Evolutionary conservation across 2,329 filamentous ascomycete species (phyloP).

Genomic region (Neocatenulostroma microsporum): DNA sequence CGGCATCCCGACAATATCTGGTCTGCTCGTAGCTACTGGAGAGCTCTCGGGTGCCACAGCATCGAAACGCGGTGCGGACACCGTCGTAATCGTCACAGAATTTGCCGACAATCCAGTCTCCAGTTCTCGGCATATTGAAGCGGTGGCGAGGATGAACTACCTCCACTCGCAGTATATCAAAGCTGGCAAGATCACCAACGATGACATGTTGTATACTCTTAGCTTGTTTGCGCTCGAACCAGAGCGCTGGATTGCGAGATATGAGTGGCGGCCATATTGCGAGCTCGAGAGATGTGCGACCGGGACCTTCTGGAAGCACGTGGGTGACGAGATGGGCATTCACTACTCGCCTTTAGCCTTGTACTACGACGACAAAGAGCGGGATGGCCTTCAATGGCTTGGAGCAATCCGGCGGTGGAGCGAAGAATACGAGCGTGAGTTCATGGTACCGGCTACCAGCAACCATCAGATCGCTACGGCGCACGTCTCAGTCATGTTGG

Average conservation of each 20-base stretch:
- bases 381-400: neutral
- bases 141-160: conserved; percentile 57
- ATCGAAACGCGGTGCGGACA: conserved; percentile 49
- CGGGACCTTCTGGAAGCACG: conserved; percentile 61
- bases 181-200: conserved; percentile 52
- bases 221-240: conserved; percentile 60
- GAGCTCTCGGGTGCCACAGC: conserved; percentile 20
- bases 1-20: neutral
- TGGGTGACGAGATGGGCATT: conserved; percentile 65
- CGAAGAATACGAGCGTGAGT: neutral
- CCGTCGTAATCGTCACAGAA: conserved; percentile 43
- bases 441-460: neutral
- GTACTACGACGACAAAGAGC: conserved; percentile 14
- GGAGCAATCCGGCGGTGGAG: neutral
- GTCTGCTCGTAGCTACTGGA: neutral
- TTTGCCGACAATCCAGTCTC: conserved; percentile 38
- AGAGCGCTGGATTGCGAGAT: conserved; percentile 52
- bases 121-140: conserved; percentile 37
- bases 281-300: conserved; percentile 58
- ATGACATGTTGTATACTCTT: conserved; percentile 60
- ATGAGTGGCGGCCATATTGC: conserved; percentile 63
- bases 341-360: conserved; percentile 56
- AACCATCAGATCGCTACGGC: neutral
- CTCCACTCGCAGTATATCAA: conserved; percentile 52
- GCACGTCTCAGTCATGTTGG: neutral